These are phyloP conservation scores for Kurtzmaniella cleridarum DNA, from an alignment of 805 yeast genomes.

Conservation along the genomic window DNA sequence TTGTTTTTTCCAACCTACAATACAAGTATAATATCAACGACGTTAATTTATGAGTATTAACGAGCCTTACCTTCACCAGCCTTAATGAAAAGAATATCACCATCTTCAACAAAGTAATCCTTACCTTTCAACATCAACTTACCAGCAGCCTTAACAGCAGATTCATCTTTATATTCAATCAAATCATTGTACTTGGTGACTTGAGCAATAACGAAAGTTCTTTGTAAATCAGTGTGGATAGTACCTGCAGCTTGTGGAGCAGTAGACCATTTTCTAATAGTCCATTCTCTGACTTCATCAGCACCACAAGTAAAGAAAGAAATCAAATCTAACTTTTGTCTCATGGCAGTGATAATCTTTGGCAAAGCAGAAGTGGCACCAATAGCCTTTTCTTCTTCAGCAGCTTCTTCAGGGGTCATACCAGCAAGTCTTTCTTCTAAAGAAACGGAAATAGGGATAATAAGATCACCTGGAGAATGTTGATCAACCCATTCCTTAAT, in stretches of 20 bases:
- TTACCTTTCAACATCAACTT: conserved; percentile 89
- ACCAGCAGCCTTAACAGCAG: conserved; percentile 79
- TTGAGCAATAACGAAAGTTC: conserved; percentile 91
- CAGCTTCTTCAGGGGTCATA: conserved; percentile 78
- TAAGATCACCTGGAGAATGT: conserved; percentile 77
- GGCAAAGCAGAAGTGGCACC: conserved; percentile 83
- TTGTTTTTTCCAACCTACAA: neutral
- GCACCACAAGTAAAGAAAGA: conserved; percentile 96
- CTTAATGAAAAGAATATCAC: conserved; percentile 86
- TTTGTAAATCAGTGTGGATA: conserved; percentile 91
- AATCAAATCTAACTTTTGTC: conserved; percentile 77
- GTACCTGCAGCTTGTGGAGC: conserved; percentile 99
- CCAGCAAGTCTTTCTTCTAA: conserved; percentile 88
- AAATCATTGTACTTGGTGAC: conserved; percentile 83
- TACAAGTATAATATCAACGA: neutral
- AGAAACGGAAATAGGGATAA: conserved; percentile 89
- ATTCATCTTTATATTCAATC: conserved; percentile 69
- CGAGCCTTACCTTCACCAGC: conserved; percentile 88
- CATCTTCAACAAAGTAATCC: conserved; percentile 91
- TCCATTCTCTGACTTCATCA: conserved; percentile 97
- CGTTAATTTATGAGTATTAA: conserved; percentile 15
- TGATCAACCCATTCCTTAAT: conserved; percentile 89
- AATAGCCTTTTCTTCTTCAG: conserved; percentile 64
- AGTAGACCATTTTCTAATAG: conserved; percentile 82
- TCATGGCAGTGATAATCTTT: conserved; percentile 79